Percentiles rank a stretch among this genome's conserved stretches.
Evolutionary conservation across 176 grass and related monocot species (phyloP).

Genomic region (Hyparrhenia diplandra): DNA sequence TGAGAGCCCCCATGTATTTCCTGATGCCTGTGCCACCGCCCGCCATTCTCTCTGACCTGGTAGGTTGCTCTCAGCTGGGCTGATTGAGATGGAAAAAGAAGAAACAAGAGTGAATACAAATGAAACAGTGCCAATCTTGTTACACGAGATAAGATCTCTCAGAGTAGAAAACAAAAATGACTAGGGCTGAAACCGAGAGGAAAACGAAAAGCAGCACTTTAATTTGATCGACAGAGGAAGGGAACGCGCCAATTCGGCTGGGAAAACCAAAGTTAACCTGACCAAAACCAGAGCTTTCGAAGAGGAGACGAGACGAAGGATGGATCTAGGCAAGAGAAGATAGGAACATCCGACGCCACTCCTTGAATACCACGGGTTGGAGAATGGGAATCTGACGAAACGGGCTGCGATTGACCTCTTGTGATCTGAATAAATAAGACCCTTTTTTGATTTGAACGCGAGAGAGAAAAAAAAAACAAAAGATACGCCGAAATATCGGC

Average conservation of each 20-base stretch:
- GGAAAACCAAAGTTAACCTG: not conserved
- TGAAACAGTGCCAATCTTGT: not conserved
- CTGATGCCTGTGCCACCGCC: constrained; percentile 74
- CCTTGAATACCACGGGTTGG: not conserved
- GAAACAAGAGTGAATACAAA: not conserved
- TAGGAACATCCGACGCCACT: not conserved
- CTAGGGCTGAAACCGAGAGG: not conserved
- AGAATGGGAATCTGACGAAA: not conserved
- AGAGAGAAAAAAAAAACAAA: not conserved
- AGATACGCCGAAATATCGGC: not conserved
- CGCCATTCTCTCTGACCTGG: constrained; percentile 44
- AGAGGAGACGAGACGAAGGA: not conserved
- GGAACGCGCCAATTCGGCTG: not conserved
- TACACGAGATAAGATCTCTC: not conserved
- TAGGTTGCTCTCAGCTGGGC: not conserved
- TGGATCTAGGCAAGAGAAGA: not conserved
- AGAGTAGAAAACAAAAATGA: not conserved
- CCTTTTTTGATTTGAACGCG: not conserved
- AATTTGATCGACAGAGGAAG: not conserved
- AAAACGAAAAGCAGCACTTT: not conserved
- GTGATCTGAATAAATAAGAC: not conserved
- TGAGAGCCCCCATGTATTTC: constrained; percentile 87
- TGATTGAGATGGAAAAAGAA: not conserved
- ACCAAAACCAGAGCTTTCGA: not conserved
- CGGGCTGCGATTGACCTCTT: not conserved